Evolutionary conservation across 768 basidiomycete species (phyloP).

Genomic region (Suillus plorans): DNA sequence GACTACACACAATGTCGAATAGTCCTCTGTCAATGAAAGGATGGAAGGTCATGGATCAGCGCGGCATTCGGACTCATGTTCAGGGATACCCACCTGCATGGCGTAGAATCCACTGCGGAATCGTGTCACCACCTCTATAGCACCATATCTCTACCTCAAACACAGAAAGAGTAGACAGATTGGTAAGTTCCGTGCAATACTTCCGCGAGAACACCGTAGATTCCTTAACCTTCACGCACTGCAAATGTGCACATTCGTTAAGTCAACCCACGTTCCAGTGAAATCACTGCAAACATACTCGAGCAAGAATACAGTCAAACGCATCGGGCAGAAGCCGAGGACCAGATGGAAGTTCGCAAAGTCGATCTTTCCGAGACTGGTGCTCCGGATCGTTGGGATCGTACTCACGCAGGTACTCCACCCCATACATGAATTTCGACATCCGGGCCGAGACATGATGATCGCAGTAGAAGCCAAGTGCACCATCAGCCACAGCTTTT

Average conservation of each 20-base stretch:
- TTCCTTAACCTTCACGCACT: constrained; percentile 78
- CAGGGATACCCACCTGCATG: constrained; percentile 34
- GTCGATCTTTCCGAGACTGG: constrained; percentile 55
- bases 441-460: constrained; percentile 82
- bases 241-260: constrained; percentile 3
- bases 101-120: constrained; percentile 75
- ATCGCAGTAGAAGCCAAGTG: constrained; percentile 82
- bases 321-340: constrained; percentile 79
- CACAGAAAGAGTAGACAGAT: constrained; percentile 68
- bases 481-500: constrained; percentile 83
- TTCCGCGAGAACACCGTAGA: constrained; percentile 80
- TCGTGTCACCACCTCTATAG: constrained; percentile 67
- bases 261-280: constrained; percentile 12
- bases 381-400: constrained; percentile 69
- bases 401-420: constrained; percentile 72
- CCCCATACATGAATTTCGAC: constrained; percentile 81
- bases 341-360: constrained; percentile 76
- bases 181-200: constrained; percentile 81
- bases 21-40: constrained; percentile 46
- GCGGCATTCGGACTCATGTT: background rate
- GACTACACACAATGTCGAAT: constrained; percentile 76
- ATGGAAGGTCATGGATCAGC: constrained; percentile 7
- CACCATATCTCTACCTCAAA: constrained; percentile 89
- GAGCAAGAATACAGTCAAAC: constrained; percentile 75
- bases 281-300: constrained; percentile 42